Percentiles rank a stretch among this genome's conserved stretches.
These are phyloP conservation scores for Zasmidium citrigriseum DNA, from an alignment of 2,329 filamentous ascomycete species.

Conservation along the genomic window DNA sequence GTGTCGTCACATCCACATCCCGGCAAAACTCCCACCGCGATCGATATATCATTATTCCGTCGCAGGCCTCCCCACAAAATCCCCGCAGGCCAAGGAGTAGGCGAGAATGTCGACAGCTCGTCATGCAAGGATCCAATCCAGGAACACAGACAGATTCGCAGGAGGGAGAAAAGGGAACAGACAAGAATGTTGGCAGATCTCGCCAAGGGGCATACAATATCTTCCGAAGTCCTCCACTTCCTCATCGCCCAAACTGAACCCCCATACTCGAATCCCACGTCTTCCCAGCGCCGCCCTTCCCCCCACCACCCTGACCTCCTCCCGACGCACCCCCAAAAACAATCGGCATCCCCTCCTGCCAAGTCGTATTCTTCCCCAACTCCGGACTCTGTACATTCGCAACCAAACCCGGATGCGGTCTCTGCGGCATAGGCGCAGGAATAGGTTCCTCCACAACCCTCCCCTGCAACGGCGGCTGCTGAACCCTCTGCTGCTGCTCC, in stretches of 20 bases:
- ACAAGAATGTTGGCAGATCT: no score
- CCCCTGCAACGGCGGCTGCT: slow-evolving; percentile 10
- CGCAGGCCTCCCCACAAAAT: no score
- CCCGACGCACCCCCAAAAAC: slow-evolving; percentile 27
- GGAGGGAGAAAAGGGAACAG: no score
- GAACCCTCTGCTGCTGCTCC: slow-evolving; percentile 39
- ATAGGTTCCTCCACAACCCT: slow-evolving; percentile 41
- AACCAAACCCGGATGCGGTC: slow-evolving; percentile 35
- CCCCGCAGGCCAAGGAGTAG: no score
- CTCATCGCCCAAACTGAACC: slow-evolving; percentile 23
- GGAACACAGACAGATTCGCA: no score
- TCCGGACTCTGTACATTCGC: slow-evolving; percentile 26
- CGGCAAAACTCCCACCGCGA: no score
- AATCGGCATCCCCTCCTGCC: slow-evolving; percentile 39
- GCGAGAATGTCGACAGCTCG: no score
- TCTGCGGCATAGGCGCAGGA: slow-evolving; percentile 53
- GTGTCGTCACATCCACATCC: no score
- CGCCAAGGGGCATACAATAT: no score
- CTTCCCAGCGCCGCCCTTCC: not conserved
- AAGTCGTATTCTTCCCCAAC: slow-evolving; percentile 26
- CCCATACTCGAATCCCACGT: slow-evolving; percentile 33
- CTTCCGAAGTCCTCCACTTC: no score
- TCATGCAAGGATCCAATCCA: no score
- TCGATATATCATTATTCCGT: no score
- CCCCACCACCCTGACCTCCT: slow-evolving; percentile 6